These are phyloP conservation scores for Saturnispora ahearnii DNA, from an alignment of 805 yeast genomes.

Conservation along the genomic window DNA sequence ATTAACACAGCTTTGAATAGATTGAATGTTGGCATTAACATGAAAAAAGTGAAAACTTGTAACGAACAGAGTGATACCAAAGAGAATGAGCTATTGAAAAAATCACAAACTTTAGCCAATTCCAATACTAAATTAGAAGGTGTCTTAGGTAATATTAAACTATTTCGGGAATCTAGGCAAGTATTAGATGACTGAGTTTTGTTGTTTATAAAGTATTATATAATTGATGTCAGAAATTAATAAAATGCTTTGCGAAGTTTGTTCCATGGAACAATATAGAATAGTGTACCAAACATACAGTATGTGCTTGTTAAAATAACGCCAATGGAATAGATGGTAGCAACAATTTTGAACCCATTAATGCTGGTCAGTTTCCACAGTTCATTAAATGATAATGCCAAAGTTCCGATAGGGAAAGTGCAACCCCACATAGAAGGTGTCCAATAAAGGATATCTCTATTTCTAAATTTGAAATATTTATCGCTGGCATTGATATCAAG, in stretches of 20 bases:
- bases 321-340: constrained; percentile 49
- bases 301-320: constrained; percentile 38
- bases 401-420: constrained; percentile 86
- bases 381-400: constrained; percentile 51
- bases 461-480: constrained; percentile 27
- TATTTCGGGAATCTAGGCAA: neutral
- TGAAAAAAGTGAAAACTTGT: neutral
- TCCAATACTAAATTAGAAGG: neutral
- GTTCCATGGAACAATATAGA: constrained; percentile 25
- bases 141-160: neutral
- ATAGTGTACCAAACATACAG: constrained; percentile 32
- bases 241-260: constrained; percentile 4
- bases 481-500: constrained; percentile 29
- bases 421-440: constrained; percentile 66
- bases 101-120: neutral
- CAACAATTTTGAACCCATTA: constrained; percentile 51
- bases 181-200: neutral
- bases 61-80: neutral
- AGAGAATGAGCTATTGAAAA: neutral
- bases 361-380: constrained; percentile 42
- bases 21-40: constrained; percentile 1
- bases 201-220: neutral
- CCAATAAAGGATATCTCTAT: constrained; percentile 25
- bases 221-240: neutral
- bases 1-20: neutral